Base-by-base conservation (phyloP, 2,329 filamentous ascomycete genomes). In the Knufia fluminis region DNA sequence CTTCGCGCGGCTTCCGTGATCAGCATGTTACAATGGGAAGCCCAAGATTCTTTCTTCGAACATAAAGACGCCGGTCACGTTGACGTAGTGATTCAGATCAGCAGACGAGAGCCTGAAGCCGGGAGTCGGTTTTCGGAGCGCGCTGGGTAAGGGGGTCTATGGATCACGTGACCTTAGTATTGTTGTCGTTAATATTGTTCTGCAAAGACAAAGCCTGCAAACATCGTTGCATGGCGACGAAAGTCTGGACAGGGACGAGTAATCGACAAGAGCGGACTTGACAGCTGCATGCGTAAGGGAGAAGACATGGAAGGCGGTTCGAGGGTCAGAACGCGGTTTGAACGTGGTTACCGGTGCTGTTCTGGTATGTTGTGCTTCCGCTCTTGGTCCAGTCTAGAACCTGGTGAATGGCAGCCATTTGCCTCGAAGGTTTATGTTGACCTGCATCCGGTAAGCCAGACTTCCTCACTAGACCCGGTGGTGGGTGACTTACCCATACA, bases 341-440 rank as follows among this genome's bases (percentile, higher is more conserved):
- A 12, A 28, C 26, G 26, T 28, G 6, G 12, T 6, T 28, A 6
- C 26, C 36, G 10, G 2, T 2, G 17, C 17, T 40, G 3, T 7
- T 40, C 12, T 28, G 26, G 12, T 28, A 28, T 20, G 14, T 22
- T 40, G 6, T 17, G 7, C n/a, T n/a, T n/a, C n/a, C n/a, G n/a
- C n/a, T n/a, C n/a, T n/a, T 7, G 36, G 17, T 48, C 8, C 9
- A 24, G 12, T 26, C 56, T 61, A 72, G 50, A 72, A 73, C 22
- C 70, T 61, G 16, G 68, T 69, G 52, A 67, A 74, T n/a, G 71
- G 71, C 52, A 74, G 49, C 86, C 87, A 92, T 72, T 92, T 92
- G 23, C 87, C 86, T 59, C 83, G 79, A 60, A 90, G 62, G 2
- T 85, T 90, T 58, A 95, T 94, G 59, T 89, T 81, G 3, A 85